Base-by-base conservation (phyloP, 352 stramenopile species). In the Phytophthora fragariaefolia region DNA sequence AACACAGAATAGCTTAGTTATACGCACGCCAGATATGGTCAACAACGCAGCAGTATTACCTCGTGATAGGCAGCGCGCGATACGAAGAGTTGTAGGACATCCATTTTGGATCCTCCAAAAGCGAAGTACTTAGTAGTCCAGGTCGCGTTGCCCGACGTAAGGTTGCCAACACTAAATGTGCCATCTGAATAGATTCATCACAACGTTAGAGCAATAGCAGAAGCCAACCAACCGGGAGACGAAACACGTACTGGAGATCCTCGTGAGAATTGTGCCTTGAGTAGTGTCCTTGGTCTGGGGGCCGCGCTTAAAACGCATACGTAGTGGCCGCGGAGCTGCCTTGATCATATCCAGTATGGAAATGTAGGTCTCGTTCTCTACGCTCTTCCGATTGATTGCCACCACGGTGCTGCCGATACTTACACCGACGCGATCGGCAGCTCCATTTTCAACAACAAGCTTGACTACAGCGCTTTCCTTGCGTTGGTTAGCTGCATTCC, bases 61-160 rank as follows among this genome's bases (percentile, higher is more conserved):
- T 95, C 86, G 52, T 95, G 86, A 59, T 95, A 95, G 17, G 84
- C 85, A 30, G 84, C 84, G 47, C 86, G 84, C 2, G 86, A 95
- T 6, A 95, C 80, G 57, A 95, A 95, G 53, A 95, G 82, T 70
- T 95, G 86, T 3, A 95, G 74, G 30, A 95, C 85, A 54, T 93
- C 84, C 72, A 92, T 85, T 70, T 91, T 91, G 50, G 86, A 82
- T 13, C 84, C 84, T 28, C 84, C 86, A 66, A 92, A 95, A 1
- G 86, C 84, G 66, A 92, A 95, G 60, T 93, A 95, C 68, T 93
- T 92, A 49, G 63, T 79, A 18, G 73, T 85, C 86, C 86, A 95
- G 20, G 65, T 85, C 52, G 86, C 86, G 36, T 93, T 95, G 40
- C 86, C 86, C 10, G 70, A 81, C 8, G 84, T 95, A 17, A 93